A percentile compares a stretch with the other conserved stretches of the same genome.
phyloP scores from a whole-genome alignment of 768 basidiomycete species.

The Lactarius vividus region DNA sequence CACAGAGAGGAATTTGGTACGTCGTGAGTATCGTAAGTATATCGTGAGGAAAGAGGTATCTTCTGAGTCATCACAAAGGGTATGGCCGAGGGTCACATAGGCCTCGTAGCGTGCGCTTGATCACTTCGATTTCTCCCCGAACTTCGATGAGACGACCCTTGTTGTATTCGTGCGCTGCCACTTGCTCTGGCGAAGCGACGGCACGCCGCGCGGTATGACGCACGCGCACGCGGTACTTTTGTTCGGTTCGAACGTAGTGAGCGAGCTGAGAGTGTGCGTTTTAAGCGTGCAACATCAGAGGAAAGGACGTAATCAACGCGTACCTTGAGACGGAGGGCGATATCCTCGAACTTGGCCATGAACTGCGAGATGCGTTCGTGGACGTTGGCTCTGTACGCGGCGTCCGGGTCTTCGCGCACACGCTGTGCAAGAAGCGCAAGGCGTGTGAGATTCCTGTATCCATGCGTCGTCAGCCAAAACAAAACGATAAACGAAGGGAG shows the following conservation, averaged over 20 bases:
- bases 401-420: constrained; percentile 21
- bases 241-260: constrained; percentile 17
- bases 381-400: constrained; percentile 14
- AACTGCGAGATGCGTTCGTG: constrained; percentile 22
- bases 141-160: constrained; percentile 8
- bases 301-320: background rate
- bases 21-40: background rate
- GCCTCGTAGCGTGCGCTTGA: background rate
- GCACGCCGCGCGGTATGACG: constrained; percentile 13
- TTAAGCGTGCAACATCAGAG: background rate
- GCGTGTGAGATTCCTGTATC: constrained; percentile 19
- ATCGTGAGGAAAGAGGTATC: background rate
- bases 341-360: constrained; percentile 18
- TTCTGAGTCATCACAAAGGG: background rate
- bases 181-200: constrained; percentile 16
- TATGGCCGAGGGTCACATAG: too few species aligned
- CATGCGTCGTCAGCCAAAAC: too few species aligned
- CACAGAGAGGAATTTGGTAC: background rate
- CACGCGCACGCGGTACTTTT: constrained; percentile 20
- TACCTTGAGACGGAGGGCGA: constrained; percentile 21
- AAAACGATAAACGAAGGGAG: background rate
- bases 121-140: constrained; percentile 12
- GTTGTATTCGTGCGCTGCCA: constrained; percentile 11
- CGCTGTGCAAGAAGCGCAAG: constrained; percentile 21
- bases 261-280: constrained; percentile 4